These are phyloP conservation scores for Fusarium napiforme DNA, from an alignment of 2,329 filamentous ascomycete genomes.

Conservation along the genomic window DNA sequence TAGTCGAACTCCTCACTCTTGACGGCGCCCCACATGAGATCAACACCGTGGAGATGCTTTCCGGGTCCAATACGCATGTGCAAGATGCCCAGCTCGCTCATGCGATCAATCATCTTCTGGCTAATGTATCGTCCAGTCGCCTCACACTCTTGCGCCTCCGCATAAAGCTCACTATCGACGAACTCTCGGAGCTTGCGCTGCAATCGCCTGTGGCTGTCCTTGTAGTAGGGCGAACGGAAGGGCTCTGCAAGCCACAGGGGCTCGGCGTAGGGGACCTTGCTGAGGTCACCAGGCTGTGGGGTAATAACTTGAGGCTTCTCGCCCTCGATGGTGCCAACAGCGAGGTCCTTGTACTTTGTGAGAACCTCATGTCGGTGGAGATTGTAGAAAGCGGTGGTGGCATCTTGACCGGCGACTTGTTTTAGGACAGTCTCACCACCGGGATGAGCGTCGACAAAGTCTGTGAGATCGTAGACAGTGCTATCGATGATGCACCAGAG, in stretches of 20 bases:
- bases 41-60: constrained; percentile 79
- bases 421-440: constrained; percentile 82
- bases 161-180: constrained; percentile 75
- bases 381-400: constrained; percentile 88
- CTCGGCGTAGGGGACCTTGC: constrained; percentile 83
- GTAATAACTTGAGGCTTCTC: constrained; percentile 81
- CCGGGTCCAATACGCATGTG: constrained; percentile 88
- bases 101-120: constrained; percentile 78
- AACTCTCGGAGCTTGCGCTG: constrained; percentile 78
- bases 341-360: constrained; percentile 78
- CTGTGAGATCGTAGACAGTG: constrained; percentile 86
- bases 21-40: constrained; percentile 74
- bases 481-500: constrained; percentile 88
- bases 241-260: constrained; percentile 82
- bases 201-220: constrained; percentile 75
- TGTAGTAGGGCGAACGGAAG: constrained; percentile 85
- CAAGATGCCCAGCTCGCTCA: constrained; percentile 78
- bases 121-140: constrained; percentile 76
- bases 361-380: constrained; percentile 92
- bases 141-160: constrained; percentile 82
- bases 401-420: constrained; percentile 84
- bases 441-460: constrained; percentile 87
- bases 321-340: constrained; percentile 78
- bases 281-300: constrained; percentile 76
- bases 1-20: constrained; percentile 87